phyloP scores from a whole-genome alignment of 805 yeast genomes.

The Lipomyces sp. region DNA sequence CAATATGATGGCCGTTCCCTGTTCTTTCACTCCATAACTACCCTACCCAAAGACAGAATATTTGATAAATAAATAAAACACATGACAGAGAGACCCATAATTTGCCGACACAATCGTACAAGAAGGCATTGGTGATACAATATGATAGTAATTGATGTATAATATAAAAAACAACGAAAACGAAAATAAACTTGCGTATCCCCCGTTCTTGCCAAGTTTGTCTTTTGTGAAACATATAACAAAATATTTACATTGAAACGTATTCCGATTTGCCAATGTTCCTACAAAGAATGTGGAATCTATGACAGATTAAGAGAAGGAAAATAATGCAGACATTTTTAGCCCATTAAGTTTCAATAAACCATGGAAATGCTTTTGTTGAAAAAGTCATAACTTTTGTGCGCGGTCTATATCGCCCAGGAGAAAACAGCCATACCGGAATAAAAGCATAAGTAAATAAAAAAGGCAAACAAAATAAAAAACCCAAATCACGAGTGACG shows the following conservation, averaged over 20 bases:
- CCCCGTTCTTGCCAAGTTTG: background rate
- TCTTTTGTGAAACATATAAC: background rate
- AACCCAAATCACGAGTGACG: background rate
- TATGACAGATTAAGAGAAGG: background rate
- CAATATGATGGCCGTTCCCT: constrained; percentile 19
- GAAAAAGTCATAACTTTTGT: constrained; percentile 36
- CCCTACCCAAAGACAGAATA: constrained; percentile 2
- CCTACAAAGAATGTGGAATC: background rate
- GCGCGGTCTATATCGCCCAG: constrained; percentile 19
- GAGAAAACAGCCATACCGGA: constrained; percentile 28
- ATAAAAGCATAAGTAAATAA: constrained; percentile 8
- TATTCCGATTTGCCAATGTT: background rate
- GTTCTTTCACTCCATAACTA: background rate
- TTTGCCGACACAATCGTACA: background rate
- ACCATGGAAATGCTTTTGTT: constrained; percentile 37
- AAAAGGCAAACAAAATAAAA: background rate
- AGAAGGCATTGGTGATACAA: background rate
- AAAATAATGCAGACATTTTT: background rate
- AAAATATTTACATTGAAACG: background rate
- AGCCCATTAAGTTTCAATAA: constrained; percentile 6
- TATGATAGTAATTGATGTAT: background rate
- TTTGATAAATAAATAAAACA: background rate
- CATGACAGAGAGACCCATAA: background rate
- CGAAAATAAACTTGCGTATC: background rate
- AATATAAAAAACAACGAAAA: background rate